Base-by-base conservation (phyloP, 441 rosid species). In the Macaranga tanarius region DNA sequence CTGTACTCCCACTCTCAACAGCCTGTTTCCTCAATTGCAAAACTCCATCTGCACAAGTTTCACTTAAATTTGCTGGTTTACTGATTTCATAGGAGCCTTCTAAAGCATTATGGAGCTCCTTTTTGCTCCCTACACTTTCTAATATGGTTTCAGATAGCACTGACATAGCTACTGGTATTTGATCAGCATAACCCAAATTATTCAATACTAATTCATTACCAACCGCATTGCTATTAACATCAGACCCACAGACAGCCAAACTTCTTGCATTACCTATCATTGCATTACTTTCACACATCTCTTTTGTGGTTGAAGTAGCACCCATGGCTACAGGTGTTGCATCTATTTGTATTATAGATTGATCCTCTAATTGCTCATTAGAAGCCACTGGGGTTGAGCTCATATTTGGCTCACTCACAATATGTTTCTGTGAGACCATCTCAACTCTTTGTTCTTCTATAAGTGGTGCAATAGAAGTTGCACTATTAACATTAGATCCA, bases 1-100 rank as follows among this genome's bases (percentile, higher is more conserved):
- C 62, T 0, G 97, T 97, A 77, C 73, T 75, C 67, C 97, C 96
- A 48, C 71, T 80, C 65, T 92, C 95, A 38, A 95, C 83, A 64
- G 97, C 97, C 78, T 87, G 78, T 62, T 81, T 84, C 85, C 81
- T 75, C 73, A 91, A 81, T 63, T 67, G 74, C 59, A 86, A 51
- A 66, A 90, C 80, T 75, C 81, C 83, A 57, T 80, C 85, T 2
- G 80, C 55, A 71, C 80, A 73, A 71, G 75, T 77, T 48, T 73
- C 48, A 48, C 45, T 48, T 48, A 59, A 48, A 19, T 71, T 76
- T 63, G 73, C 65, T 31, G 67, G 70, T 73, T 69, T 76, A 22
- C 23, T 59, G 60, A 55, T 54, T 73, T 63, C 81, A 31, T 65
- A 58, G 0, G 73, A 54, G 65, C 76, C 67, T 76, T 71, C 81